A percentile compares a stretch with the other conserved stretches of the same genome.
These are phyloP conservation scores for Solanum commersonii DNA, from an alignment of 257 asterid genomes.

Conservation along the genomic window DNA sequence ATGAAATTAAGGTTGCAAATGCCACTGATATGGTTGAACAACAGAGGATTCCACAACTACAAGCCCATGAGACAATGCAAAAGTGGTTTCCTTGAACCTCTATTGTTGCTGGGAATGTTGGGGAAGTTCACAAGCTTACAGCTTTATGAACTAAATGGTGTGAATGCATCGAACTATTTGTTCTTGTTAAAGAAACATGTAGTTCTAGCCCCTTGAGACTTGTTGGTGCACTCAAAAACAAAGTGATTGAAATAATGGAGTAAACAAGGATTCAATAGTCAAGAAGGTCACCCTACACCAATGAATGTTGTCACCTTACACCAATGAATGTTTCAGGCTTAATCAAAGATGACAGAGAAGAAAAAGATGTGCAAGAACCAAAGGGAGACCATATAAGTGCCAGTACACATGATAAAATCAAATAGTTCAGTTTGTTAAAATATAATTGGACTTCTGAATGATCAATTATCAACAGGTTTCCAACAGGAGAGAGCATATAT, in stretches of 20 bases:
- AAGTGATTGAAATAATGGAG: background rate
- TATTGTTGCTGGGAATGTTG: background rate
- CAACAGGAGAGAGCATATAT: constrained; percentile 30
- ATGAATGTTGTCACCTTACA: background rate
- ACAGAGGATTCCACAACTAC: background rate
- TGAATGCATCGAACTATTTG: background rate
- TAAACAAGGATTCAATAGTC: background rate
- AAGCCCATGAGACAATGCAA: background rate
- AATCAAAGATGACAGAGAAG: background rate
- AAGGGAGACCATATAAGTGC: background rate
- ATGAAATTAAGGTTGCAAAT: background rate
- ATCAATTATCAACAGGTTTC: constrained; percentile 5
- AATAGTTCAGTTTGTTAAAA: background rate
- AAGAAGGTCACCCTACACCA: background rate
- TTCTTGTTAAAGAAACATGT: background rate
- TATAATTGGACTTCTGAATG: background rate
- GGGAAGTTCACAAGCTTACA: background rate
- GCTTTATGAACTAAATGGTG: background rate
- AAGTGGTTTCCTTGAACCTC: background rate
- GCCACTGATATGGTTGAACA: background rate
- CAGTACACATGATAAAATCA: background rate
- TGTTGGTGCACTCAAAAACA: background rate
- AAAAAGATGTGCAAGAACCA: background rate
- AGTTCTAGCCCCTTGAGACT: background rate
- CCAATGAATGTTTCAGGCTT: background rate